phyloP scores from a whole-genome alignment of 768 basidiomycete species.

The Tricholoma matsutake region DNA sequence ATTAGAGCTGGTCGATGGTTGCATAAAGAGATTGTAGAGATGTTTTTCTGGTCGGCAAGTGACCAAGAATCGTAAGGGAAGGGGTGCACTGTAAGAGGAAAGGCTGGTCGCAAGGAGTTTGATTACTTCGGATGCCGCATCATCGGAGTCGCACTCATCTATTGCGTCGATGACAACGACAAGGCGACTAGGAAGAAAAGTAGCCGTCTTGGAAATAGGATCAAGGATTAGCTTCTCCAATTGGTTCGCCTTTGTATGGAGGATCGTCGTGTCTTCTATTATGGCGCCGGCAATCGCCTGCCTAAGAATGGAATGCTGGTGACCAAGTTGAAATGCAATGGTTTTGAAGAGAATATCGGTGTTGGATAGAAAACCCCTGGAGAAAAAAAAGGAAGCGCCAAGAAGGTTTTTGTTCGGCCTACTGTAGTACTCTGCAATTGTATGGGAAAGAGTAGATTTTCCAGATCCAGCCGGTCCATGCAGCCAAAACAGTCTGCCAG shows the following conservation, averaged over 20 bases:
- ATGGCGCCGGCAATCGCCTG: background rate
- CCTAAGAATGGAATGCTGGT: background rate
- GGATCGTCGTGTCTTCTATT: background rate
- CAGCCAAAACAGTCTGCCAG: background rate
- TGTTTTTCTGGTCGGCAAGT: background rate
- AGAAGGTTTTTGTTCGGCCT: background rate
- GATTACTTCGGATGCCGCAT: background rate
- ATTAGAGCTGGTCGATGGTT: background rate
- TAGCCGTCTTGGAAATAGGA: background rate
- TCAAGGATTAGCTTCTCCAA: background rate
- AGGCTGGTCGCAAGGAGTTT: background rate
- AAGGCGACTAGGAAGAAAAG: background rate
- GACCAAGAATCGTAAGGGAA: background rate
- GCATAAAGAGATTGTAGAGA: background rate
- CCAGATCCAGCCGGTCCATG: background rate
- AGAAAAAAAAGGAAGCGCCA: background rate
- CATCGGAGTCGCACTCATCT: background rate
- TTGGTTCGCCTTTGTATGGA: background rate
- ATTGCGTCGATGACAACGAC: background rate
- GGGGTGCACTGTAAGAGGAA: background rate
- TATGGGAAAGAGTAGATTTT: slow-evolving; percentile 1
- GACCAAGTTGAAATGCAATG: background rate
- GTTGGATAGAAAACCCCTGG: background rate
- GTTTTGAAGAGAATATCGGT: background rate
- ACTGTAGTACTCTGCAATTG: background rate